Evolutionary conservation across 352 stramenopile genomes (phyloP).

Genomic region (Elongisporangium prolatum): DNA sequence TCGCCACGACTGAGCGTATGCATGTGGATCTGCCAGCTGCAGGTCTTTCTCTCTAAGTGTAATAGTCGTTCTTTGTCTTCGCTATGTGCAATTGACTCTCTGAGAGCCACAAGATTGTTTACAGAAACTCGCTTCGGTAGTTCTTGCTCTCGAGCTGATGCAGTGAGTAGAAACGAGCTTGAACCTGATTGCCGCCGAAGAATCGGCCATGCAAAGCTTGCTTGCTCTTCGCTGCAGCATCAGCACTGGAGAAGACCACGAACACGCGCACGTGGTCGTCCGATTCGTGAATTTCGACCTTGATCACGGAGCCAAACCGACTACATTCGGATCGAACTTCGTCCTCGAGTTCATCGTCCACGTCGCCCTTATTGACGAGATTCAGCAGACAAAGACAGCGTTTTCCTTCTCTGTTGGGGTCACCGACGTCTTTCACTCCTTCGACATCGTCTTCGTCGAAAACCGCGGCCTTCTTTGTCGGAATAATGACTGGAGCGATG

Average conservation of each 20-base stretch:
- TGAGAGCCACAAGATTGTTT: conserved; percentile 1
- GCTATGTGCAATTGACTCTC: background rate
- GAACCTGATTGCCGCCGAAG: conserved; percentile 72
- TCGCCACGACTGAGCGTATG: conserved; percentile 8
- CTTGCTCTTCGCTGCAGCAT: conserved; percentile 42
- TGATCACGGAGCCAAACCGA: conserved; percentile 51
- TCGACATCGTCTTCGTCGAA: conserved; percentile 63
- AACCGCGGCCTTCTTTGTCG: conserved; percentile 16
- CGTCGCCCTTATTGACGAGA: conserved; percentile 60
- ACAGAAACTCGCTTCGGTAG: conserved; percentile 56
- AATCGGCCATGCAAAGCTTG: conserved; percentile 65
- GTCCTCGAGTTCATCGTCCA: conserved; percentile 63
- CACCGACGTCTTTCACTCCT: conserved; percentile 37
- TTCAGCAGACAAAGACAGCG: conserved; percentile 73
- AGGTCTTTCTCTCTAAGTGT: background rate
- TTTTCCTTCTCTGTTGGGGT: conserved; percentile 21
- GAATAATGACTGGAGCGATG: background rate
- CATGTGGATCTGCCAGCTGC: background rate
- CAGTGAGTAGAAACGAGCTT: conserved; percentile 56
- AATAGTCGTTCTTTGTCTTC: conserved; percentile 2
- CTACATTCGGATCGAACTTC: conserved; percentile 67
- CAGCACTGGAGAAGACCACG: conserved; percentile 55
- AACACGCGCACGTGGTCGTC: conserved; percentile 73
- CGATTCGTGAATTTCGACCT: conserved; percentile 58
- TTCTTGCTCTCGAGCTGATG: conserved; percentile 33